phyloP scores from a whole-genome alignment of 768 basidiomycete genomes.

The Phanerochaete sordida region DNA sequence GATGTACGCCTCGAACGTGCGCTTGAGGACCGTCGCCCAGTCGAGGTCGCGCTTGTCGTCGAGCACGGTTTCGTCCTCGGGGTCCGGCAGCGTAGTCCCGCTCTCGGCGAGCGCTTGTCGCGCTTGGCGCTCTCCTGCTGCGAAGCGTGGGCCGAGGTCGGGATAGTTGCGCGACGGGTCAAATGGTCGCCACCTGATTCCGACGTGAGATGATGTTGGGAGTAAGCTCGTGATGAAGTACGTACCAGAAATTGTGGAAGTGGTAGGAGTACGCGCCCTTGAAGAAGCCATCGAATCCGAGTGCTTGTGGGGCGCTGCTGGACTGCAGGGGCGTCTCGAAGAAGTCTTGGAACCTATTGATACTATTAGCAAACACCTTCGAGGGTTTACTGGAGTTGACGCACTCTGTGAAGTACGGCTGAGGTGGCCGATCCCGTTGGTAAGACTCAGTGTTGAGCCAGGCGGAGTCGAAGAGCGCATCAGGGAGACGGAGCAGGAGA shows the following conservation, averaged over 20 bases:
- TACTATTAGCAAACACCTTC: background rate
- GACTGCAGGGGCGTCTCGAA: conserved; percentile 74
- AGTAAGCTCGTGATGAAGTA: background rate
- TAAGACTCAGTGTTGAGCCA: conserved; percentile 94
- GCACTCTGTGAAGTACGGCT: conserved; percentile 75
- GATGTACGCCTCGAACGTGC: conserved; percentile 91
- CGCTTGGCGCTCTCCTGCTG: conserved; percentile 66
- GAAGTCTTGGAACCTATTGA: conserved; percentile 76
- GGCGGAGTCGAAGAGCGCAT: conserved; percentile 94
- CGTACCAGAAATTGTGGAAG: conserved; percentile 91
- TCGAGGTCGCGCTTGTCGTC: conserved; percentile 79
- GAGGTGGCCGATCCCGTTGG: conserved; percentile 89
- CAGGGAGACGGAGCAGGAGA: conserved; percentile 83
- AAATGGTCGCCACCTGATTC: conserved; percentile 89
- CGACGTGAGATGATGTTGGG: background rate
- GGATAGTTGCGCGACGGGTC: conserved; percentile 94
- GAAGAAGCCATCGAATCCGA: conserved; percentile 96
- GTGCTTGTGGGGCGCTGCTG: conserved; percentile 79
- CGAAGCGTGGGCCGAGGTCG: conserved; percentile 81
- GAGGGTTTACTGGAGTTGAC: conserved; percentile 15
- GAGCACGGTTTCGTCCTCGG: conserved; percentile 39
- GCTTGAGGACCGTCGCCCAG: conserved; percentile 93
- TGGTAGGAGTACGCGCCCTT: conserved; percentile 94
- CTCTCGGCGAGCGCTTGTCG: conserved; percentile 40
- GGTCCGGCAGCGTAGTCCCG: conserved; percentile 31